Base-by-base conservation (phyloP, 129 eudicot genomes). In the Flaveria bidentis region DNA sequence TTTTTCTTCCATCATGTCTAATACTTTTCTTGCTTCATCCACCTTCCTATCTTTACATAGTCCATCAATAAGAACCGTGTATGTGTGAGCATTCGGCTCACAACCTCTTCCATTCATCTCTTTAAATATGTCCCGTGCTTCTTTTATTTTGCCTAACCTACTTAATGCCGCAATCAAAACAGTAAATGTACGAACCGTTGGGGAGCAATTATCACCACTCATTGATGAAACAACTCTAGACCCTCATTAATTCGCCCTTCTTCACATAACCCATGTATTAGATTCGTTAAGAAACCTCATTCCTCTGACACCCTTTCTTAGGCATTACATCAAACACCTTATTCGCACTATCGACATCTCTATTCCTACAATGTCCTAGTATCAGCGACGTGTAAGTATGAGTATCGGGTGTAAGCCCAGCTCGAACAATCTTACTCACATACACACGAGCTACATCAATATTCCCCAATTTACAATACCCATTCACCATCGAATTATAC, bases 191-290 rank as follows among this genome's bases (percentile, higher is more conserved):
- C 96, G 78, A 26, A 90, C 94, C 20, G 88, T 88, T 0, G 98
- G 98, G 16, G 12, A 51, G 62, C 93, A 84, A 69, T 82, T 57
- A 78, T 88, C 98, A 53, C 81, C 80, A 7, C 76, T 76, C 94
- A 92, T 92, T 76, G 67, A 33, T 44, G 47, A 72, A 92, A 89
- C 72, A 90, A 71, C 78, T 66, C 22, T 44, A 87, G 81, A 6
- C 84, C 96, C 83, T 90, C 89, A 28, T 83, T 86, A 20, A 90
- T 69, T 57, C 84, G 84, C n/a, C 67, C 83, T 8, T 62, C 90
- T 77, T 87, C 96, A 82, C 94, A 90, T 75, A 88, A 75, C 64
- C 98, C 98, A 1, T 92, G 98, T 22, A 92, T 90, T 58, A 92
- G 72, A 82, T 77, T 86, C 2, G 89, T 92, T 92, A 90, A 0